Evolutionary conservation across 2,329 filamentous ascomycete genomes (phyloP).

Genomic region (Diaporthe sp.): DNA sequence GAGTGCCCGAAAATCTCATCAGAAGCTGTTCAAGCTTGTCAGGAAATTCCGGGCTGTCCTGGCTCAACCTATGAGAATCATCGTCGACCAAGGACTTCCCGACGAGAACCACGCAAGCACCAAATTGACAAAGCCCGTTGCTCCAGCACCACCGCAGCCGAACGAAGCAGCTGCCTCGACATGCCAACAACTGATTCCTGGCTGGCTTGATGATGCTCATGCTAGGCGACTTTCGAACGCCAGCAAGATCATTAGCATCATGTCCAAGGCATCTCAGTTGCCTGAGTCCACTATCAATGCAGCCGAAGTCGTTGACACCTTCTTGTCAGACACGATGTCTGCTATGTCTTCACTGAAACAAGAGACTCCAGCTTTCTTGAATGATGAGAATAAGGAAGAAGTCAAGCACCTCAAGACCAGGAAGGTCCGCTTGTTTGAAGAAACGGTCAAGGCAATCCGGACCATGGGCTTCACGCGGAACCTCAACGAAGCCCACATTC

Average conservation of each 20-base stretch:
- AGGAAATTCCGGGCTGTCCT: conserved; percentile 89
- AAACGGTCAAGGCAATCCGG: conserved; percentile 85
- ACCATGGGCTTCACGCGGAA: conserved; percentile 93
- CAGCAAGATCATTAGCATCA: conserved; percentile 78
- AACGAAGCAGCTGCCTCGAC: conserved; percentile 50
- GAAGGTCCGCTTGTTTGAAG: conserved; percentile 91
- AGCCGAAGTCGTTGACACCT: conserved; percentile 72
- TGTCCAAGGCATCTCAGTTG: conserved; percentile 73
- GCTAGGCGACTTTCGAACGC: conserved; percentile 80
- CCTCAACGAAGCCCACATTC: conserved; percentile 79
- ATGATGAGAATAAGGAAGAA: conserved; percentile 85
- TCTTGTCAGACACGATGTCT: conserved; percentile 76
- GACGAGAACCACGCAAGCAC: conserved; percentile 56
- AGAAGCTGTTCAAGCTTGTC: conserved; percentile 91
- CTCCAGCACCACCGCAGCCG: conserved; percentile 46
- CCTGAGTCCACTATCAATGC: conserved; percentile 68
- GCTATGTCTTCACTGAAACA: conserved; percentile 82
- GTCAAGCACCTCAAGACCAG: conserved; percentile 92
- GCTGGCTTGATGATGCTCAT: conserved; percentile 52
- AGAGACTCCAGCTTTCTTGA: conserved; percentile 84
- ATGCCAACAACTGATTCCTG: conserved; percentile 53
- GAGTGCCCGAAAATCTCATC: conserved; percentile 90
- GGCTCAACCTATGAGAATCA: conserved; percentile 78
- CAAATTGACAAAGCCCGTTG: not conserved
- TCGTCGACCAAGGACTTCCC: conserved; percentile 72